Conservation (phyloP, 768 basidiomycete genomes). For the Collybia nuda region DNA sequence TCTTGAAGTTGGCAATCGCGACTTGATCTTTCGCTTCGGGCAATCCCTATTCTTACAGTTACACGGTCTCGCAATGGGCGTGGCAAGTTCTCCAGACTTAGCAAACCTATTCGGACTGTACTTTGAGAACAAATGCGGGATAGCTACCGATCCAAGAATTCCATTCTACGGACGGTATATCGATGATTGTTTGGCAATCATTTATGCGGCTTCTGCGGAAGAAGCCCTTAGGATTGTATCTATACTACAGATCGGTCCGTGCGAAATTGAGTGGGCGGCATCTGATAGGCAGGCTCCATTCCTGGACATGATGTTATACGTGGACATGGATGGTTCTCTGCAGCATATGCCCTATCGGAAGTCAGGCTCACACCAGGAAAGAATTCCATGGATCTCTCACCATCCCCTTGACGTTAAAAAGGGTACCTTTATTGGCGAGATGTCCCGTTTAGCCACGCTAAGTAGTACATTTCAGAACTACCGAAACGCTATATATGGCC, state of each 20-base stretch:
- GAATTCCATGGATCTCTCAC: conserved; percentile 18
- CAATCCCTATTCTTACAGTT: conserved; percentile 21
- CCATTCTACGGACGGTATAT: conserved; percentile 29
- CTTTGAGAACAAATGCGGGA: conserved; percentile 12
- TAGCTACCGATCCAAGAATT: conserved; percentile 10
- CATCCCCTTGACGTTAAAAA: conserved; percentile 15
- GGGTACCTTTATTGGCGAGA: conserved; percentile 17
- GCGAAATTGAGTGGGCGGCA: conserved; percentile 16
- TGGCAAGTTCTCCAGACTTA: conserved; percentile 26
- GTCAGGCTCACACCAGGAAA: conserved; percentile 16
- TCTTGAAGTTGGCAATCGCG: conserved; percentile 15
- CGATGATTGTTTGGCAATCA: conserved; percentile 25
- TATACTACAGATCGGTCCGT: conserved; percentile 12
- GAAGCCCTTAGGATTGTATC: conserved; percentile 8
- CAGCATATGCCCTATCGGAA: conserved; percentile 15
- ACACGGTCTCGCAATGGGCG: conserved; percentile 29
- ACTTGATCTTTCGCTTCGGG: conserved; percentile 20
- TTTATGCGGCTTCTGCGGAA: conserved; percentile 14
- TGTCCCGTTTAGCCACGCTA: conserved; percentile 21
- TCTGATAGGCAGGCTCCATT: conserved; percentile 15
- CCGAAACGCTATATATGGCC: conserved; percentile 18
- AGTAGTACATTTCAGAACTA: conserved; percentile 24
- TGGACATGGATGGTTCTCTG: conserved; percentile 10
- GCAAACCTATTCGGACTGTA: conserved; percentile 26
- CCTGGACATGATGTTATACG: conserved; percentile 26